Evolutionary conservation across 2,329 filamentous ascomycete species (phyloP), one percentile per base, ranked within the genome.

Genomic region (Fusarium veterinarium): DNA sequence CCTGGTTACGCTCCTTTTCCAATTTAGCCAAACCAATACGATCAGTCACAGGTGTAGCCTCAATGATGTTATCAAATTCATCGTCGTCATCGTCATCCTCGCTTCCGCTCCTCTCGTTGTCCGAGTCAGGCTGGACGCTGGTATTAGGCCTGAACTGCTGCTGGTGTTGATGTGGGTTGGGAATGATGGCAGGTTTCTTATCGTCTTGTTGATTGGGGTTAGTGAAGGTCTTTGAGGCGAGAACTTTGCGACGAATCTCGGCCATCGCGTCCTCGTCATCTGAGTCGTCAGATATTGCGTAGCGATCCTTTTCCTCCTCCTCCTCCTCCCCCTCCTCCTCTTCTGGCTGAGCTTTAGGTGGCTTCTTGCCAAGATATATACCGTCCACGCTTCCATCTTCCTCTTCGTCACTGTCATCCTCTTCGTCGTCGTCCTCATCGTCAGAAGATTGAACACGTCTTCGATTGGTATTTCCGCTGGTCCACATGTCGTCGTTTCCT

Each of bases 11-110:
- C 75, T 90, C 88, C 80, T 86, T 89, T 67, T 90, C 87, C 45
- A 91, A 80, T 80, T 84, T 88, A 5, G 82, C 81, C 62, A 91
- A 77, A 0, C 95, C 95, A 17, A 93, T 93, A 60, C 92, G 90
- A 80, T 98, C 95, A 1, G 95, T 98, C 23, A 97, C 90, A 0
- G 94, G 94, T 6, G 94, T 95, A 0, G 96, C 95, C 75, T 95
- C 91, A 78, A 98, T 97, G 81, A 99, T 97, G 74, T 92, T 92
- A 79, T 98, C 95, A 79, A 98, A 97, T 55, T 94, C 92, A 60
- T 96, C 92, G 20, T 90, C 88, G 3, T 86, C 90, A 14, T 84
- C 87, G 9, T 77, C 89, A 25, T 83, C 80, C 5, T 69, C 66
- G n/a, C 67, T 69, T 23, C 65, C 65, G 16, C 69, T 74, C n/a